Evolutionary conservation across 176 grass and related monocot species (phyloP), one percentile per base, ranked within the genome.

Genomic region (Paspalum vaginatum): DNA sequence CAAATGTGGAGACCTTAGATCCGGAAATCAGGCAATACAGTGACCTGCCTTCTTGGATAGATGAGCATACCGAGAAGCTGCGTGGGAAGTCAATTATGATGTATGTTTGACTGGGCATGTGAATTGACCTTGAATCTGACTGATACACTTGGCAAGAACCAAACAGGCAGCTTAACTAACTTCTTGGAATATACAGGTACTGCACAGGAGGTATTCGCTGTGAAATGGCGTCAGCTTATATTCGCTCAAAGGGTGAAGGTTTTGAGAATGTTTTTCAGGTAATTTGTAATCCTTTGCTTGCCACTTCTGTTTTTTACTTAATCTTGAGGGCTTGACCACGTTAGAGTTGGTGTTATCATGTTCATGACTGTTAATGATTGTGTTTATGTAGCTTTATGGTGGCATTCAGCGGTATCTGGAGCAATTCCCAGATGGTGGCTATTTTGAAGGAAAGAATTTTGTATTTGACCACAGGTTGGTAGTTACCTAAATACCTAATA

Each of bases 361-460:
- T 38, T 81, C 18, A 22, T 84, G 71, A 65, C 48, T 27, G n/a
- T 81, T 74, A 78, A 24, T 83, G 75, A 13, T 78, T 75, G 52
- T 87, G 41, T 63, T 61, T 71, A 8, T 84, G 27, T 65, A 98
- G 96, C 71, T 98, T 54, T 95, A 83, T 76, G 96, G 96, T 82
- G 92, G 92, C 58, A 98, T 98, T 81, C 95, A 99, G 75, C 87
- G 96, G 56, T 99, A 99, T 84, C 69, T 99, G 61, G 96, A 99
- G 32, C 84, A 91, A 80, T 99, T 89, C 56, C 90, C 88, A 63
- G 90, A 95, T 79, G 92, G 96, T 71, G 96, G 92, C 52, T 99
- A 86, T 83, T 99, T 99, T 67, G 91, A 93, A 77, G 96, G 96
- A 76, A 99, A 95, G 84, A 99, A 95, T 87, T 99, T 99, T 89